phyloP scores from a whole-genome alignment of 1,284 basidiomycete genomes.

The Athelia psychrophila region DNA sequence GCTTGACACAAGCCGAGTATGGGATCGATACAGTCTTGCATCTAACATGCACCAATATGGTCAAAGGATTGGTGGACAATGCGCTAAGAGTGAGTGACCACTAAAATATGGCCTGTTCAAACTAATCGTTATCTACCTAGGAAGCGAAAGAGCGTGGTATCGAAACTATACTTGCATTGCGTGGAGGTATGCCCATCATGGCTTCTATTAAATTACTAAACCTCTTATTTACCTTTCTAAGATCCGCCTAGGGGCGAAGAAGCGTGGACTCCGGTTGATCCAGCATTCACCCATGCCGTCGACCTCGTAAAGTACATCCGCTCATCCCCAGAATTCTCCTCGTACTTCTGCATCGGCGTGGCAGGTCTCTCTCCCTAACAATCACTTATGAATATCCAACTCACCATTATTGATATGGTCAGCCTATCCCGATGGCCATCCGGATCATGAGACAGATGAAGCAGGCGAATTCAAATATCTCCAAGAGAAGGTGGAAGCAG shows the following conservation, averaged over 20 bases:
- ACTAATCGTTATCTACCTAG: constrained; percentile 33
- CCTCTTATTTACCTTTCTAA: constrained; percentile 21
- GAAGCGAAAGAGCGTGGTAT: constrained; percentile 83
- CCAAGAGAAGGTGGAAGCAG: constrained; percentile 91
- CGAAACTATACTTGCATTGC: constrained; percentile 87
- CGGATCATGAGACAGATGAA: constrained; percentile 59
- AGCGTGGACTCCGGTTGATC: constrained; percentile 86
- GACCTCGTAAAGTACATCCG: constrained; percentile 94
- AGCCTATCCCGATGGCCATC: constrained; percentile 94
- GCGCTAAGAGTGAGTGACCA: constrained; percentile 64
- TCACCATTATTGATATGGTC: constrained; percentile 6
- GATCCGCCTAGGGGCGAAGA: constrained; percentile 94
- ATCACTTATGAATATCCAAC: constrained; percentile 1
- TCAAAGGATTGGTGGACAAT: constrained; percentile 82
- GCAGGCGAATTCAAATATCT: constrained; percentile 78
- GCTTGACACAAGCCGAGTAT: constrained; percentile 67
- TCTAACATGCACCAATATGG: constrained; percentile 98
- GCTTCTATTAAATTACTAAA: constrained; percentile 2
- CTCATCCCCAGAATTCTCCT: constrained; percentile 72
- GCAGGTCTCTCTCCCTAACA: constrained; percentile 50
- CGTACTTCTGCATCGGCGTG: constrained; percentile 90
- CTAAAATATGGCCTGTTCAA: neutral
- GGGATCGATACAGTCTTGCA: constrained; percentile 87
- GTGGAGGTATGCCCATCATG: constrained; percentile 64
- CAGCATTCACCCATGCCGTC: constrained; percentile 82